Conservation (phyloP, 139 green algal genomes). For the Chlorella sp. region DNA sequence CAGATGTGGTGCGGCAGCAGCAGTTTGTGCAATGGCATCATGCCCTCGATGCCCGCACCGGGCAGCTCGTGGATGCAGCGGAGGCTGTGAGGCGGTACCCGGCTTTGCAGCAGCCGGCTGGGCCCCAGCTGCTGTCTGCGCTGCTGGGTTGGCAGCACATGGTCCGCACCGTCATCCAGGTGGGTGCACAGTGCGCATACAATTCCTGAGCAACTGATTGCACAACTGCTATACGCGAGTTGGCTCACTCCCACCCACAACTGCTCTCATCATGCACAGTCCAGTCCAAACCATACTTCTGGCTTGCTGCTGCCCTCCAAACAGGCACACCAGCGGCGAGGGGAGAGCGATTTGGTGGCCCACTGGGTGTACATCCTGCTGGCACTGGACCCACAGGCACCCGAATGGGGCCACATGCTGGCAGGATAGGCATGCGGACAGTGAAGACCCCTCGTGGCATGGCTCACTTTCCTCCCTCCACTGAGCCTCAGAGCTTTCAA, state of each 20-base stretch:
- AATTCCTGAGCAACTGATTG: no score
- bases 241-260: not conserved
- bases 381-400: constrained; percentile 65
- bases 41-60: constrained; percentile 38
- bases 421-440: not conserved
- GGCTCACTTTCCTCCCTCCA: no score
- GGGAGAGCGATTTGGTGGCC: constrained; percentile 80
- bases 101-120: not conserved
- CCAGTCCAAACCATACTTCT: no score
- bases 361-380: constrained; percentile 78
- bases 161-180: constrained; percentile 51
- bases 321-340: constrained; percentile 73
- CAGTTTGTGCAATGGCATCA: not conserved
- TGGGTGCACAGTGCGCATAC: not conserved
- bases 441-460: no score
- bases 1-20: not conserved
- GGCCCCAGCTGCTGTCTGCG: not conserved
- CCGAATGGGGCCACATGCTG: constrained; percentile 64
- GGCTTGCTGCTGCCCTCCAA: no score
- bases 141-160: constrained; percentile 41
- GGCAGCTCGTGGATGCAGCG: constrained; percentile 30
- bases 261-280: not conserved
- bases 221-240: no score
- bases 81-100: constrained; percentile 26
- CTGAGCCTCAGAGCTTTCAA: no score